Evolutionary conservation across 345 rosid genomes (phyloP).

Genomic region (Eutrema yunnanense): DNA sequence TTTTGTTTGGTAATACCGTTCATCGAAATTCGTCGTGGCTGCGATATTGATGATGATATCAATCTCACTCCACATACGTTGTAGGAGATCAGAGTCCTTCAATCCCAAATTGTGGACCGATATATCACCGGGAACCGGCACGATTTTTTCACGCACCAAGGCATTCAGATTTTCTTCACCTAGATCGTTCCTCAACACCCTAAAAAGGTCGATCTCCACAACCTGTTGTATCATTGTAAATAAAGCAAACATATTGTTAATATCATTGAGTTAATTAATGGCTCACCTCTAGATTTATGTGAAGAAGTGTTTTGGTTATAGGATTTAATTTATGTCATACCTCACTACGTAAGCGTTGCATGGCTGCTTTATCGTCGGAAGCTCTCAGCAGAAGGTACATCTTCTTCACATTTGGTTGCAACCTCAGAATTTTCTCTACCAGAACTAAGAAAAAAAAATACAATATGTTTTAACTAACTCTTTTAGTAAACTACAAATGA

Average conservation of each 20-base stretch:
- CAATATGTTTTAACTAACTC: not conserved
- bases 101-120: slow-evolving; percentile 49
- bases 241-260: not conserved
- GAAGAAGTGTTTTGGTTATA: not conserved
- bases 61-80: slow-evolving; percentile 43
- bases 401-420: slow-evolving; percentile 88
- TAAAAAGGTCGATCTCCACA: slow-evolving; percentile 54
- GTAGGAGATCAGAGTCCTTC: slow-evolving; percentile 30
- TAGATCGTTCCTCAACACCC: slow-evolving; percentile 41
- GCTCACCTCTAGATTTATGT: not conserved
- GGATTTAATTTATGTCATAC: slow-evolving; percentile 23
- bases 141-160: slow-evolving; percentile 44
- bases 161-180: slow-evolving; percentile 38
- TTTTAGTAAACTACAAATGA: not conserved
- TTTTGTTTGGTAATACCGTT: slow-evolving; percentile 38
- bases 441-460: slow-evolving; percentile 42
- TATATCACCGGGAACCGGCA: slow-evolving; percentile 54
- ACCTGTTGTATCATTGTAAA: slow-evolving; percentile 30
- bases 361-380: slow-evolving; percentile 51
- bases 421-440: slow-evolving; percentile 78
- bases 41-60: slow-evolving; percentile 62
- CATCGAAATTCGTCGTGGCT: slow-evolving; percentile 74
- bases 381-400: slow-evolving; percentile 82
- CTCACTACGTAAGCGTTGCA: slow-evolving; percentile 66
- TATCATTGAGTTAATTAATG: not conserved